Base-by-base conservation (phyloP, 352 stramenopile genomes). In the Globisporangium cederbergense region DNA sequence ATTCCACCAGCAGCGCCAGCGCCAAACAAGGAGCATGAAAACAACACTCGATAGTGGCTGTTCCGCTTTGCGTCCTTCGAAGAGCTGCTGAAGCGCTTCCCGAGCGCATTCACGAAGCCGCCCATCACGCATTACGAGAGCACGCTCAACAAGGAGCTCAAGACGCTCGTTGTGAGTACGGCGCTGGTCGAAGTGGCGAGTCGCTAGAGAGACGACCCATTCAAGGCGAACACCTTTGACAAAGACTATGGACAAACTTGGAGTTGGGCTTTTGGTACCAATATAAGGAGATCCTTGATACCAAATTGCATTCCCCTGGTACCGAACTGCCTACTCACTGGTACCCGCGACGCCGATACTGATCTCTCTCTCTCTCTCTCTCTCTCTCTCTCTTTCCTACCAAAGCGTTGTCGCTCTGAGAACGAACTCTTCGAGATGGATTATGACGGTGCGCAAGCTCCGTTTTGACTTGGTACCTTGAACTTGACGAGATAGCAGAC, bases 51-150 rank as follows among this genome's bases (percentile, higher is more conserved):
- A 18, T 9, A 3, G 18, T 53, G 47, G 47, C 3, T 49, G 18
- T 36, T 50, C 53, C 53, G 53, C 30, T 49, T 60, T 3, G 18
- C 38, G 36, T 60, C 36, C 8, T 60, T 60, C 36, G 34, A 58
- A 18, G 52, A 43, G 32, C 52, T 58, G 2, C 4, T 34, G 34
- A 28, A 2, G 52, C 34, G 52, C 3, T 58, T 58, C 34, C n/a
- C 34, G 32, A 47, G 34, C n/a, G 52, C 52, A 9, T 58, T 58
- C n/a, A 10, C 45, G 52, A 30, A 40, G 34, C 18, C 32, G 30
- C 52, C 14, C 6, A 58, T 52, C 20, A 9, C 46, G 46, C 30
- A 34, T 10, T 52, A 34, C 46, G 9, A 20, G 7, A 28, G 11
- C 22, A 54, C 20, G 20, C 3, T 20, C 22, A 20, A n/a, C 11